Evolutionary conservation across 208 protist species (phyloP), one percentile per base, ranked within the genome.

Genomic region (Plasmodiophora brassicae): DNA sequence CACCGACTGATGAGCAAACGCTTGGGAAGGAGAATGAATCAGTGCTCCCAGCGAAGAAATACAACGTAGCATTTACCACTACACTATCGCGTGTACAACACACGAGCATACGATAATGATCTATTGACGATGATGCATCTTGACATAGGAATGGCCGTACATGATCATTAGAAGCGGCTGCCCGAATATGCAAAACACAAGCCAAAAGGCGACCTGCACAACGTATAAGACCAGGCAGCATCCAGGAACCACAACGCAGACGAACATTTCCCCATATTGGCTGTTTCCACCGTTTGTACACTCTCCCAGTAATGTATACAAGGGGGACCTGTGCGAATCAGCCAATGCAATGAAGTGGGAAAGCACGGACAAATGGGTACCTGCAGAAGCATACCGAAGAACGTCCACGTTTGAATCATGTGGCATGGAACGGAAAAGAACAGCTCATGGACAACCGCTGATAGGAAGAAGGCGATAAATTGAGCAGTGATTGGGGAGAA

Each of bases 401-500:
- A 78, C 65, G 65, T 78, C 65, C 65, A 78, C 20, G n/a, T n/a
- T 32, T 78, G 65, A 38, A 78, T 32, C 65, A 78, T 78, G n/a
- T 78, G 65, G 41, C 65, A 78, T 36, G 65, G 65, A 78, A 78
- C 65, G 5, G 65, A 78, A 32, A 78, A 36, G n/a, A 78, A 78
- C 5, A 78, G n/a, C n/a, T 78, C 65, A 78, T 78, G 65, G 65
- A 78, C 65, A 78, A 78, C n/a, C 5, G 65, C 65, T 36, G 65
- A 78, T 78, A 78, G n/a, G 20, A 78, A 32, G 41, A 78, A 78
- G 5, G 65, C 65, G 41, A 78, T 14, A 5, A 78, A 32, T 32
- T 78, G 65, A 38, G 14, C 65, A 5, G 41, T n/a, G 5, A 78
- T 38, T 78, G 65, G 65, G 41, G 5, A 38, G 14, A 38, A n/a